Percentiles rank a stretch among this genome's conserved stretches.
Conservation (phyloP, 129 eudicot genomes). For the Tanacetum coccineum region DNA sequence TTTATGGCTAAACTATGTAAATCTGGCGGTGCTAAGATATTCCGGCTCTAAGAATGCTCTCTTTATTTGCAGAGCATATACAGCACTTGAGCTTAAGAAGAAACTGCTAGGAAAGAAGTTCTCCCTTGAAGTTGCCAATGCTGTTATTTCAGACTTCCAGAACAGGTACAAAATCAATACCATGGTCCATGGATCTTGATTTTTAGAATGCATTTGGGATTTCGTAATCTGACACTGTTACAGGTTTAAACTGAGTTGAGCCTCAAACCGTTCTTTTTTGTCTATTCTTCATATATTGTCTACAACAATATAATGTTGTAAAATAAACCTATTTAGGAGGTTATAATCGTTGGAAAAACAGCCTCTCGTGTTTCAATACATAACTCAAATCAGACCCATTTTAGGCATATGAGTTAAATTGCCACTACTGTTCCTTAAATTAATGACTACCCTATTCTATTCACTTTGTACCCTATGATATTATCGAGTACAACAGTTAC, state of each 20-base stretch:
- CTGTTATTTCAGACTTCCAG: conserved; percentile 62
- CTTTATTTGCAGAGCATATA: conserved; percentile 47
- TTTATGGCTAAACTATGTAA: not conserved
- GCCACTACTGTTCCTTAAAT: not conserved
- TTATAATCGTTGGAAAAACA: not conserved
- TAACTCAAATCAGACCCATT: not conserved
- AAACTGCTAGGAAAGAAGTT: conserved; percentile 52
- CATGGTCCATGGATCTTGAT: conserved; percentile 9
- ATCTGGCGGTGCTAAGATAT: not conserved
- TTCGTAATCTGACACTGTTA: not conserved
- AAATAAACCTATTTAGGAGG: not conserved
- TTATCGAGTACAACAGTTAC: not conserved
- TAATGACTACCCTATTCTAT: not conserved
- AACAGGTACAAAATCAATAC: conserved; percentile 47
- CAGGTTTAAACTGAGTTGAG: not conserved
- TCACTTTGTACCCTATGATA: not conserved
- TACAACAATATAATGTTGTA: not conserved
- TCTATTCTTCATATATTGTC: no score
- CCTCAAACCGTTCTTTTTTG: not conserved
- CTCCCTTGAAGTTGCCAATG: conserved; percentile 43
- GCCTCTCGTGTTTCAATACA: no score
- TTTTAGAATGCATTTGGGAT: conserved; percentile 1
- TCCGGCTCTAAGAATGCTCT: conserved; percentile 14
- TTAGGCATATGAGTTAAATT: not conserved
- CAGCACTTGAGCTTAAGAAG: conserved; percentile 63